phyloP scores from a whole-genome alignment of 345 rosid species.

The thale cress (Arabidopsis thaliana) region DNA sequence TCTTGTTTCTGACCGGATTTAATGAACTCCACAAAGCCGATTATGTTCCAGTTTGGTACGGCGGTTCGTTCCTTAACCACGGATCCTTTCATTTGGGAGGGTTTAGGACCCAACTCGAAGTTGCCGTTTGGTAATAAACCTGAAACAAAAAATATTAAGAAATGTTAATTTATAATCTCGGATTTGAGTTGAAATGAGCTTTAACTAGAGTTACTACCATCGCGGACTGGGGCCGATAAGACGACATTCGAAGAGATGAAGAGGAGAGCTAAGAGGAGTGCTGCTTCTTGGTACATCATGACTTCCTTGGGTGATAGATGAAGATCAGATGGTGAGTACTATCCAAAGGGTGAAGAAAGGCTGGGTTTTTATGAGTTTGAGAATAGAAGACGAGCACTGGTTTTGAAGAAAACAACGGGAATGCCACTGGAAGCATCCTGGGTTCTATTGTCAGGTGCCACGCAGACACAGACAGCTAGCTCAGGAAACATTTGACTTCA shows the following conservation, averaged over 20 bases:
- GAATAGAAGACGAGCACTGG: constrained; percentile 42
- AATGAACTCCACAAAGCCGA: constrained; percentile 88
- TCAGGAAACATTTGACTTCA: constrained; percentile 38
- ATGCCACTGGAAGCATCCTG: constrained; percentile 54
- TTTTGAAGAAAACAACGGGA: constrained; percentile 36
- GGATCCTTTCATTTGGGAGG: constrained; percentile 67
- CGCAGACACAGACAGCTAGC: constrained; percentile 29
- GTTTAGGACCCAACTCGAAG: constrained; percentile 77
- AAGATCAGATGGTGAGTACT: background rate
- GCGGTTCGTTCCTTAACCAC: constrained; percentile 52
- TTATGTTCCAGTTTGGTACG: constrained; percentile 72
- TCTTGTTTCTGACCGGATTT: constrained; percentile 88
- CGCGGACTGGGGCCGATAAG: constrained; percentile 43
- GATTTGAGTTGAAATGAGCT: background rate
- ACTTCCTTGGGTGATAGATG: background rate
- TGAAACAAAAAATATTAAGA: constrained; percentile 40
- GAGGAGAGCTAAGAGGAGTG: constrained; percentile 48
- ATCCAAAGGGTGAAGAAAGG: background rate
- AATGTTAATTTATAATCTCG: background rate
- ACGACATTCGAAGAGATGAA: constrained; percentile 46
- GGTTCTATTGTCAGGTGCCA: constrained; percentile 18
- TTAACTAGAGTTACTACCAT: constrained; percentile 47
- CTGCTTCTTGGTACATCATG: constrained; percentile 53
- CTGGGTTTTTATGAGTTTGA: constrained; percentile 45
- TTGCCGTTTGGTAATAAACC: constrained; percentile 84